Percentiles rank a stretch among this genome's conserved stretches.
Evolutionary conservation across 805 yeast species (phyloP).

Genomic region (Debaryomyces maramus): DNA sequence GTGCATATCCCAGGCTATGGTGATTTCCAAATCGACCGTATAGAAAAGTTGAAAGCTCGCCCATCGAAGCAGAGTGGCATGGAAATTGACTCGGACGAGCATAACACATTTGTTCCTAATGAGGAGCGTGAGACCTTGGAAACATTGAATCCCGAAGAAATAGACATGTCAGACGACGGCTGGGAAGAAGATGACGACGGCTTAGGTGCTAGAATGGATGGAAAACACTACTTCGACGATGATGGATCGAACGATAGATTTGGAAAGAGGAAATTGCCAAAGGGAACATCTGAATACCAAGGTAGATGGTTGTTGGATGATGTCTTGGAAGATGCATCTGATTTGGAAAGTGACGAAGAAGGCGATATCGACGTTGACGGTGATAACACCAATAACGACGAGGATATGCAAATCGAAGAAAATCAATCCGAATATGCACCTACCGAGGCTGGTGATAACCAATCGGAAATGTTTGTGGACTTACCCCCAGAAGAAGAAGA

Average conservation of each 20-base stretch:
- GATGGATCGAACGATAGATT: constrained; percentile 17
- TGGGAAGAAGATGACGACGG: constrained; percentile 35
- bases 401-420: constrained; percentile 21
- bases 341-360: constrained; percentile 45
- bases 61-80: constrained; percentile 7
- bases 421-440: constrained; percentile 38
- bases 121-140: constrained; percentile 59
- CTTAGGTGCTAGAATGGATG: constrained; percentile 57
- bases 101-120: constrained; percentile 25
- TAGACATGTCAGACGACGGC: constrained; percentile 41
- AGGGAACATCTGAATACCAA: constrained; percentile 76
- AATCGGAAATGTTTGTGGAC: constrained; percentile 65
- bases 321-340: constrained; percentile 42
- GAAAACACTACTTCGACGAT: constrained; percentile 48
- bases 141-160: constrained; percentile 56
- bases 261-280: constrained; percentile 50
- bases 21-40: constrained; percentile 72
- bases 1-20: constrained; percentile 90
- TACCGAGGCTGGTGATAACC: constrained; percentile 45
- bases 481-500: constrained; percentile 80
- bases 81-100: constrained; percentile 23
- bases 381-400: constrained; percentile 9
- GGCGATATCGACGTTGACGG: constrained; percentile 36
- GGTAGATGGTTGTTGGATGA: constrained; percentile 73
- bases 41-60: constrained; percentile 48